Conservation (phyloP, 768 basidiomycete species). For the Trametes coccinea region DNA sequence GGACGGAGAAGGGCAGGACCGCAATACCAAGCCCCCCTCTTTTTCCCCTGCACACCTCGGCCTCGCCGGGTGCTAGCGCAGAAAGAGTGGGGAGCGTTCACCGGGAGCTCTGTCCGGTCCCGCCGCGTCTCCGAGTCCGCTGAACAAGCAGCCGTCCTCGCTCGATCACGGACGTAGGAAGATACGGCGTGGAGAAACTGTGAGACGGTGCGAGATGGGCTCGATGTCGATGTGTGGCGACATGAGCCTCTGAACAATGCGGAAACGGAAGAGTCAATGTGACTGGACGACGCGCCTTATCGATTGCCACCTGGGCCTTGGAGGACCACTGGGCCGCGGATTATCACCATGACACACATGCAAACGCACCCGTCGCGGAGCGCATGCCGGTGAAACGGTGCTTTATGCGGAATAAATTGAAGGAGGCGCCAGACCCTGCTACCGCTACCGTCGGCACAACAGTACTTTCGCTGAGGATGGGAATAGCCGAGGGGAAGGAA, state of each 20-base stretch:
- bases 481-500: neutral
- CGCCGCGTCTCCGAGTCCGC: neutral
- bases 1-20: conserved; percentile 1
- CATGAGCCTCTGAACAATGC: neutral
- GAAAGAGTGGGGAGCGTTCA: neutral
- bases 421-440: conserved; percentile 1
- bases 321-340: neutral
- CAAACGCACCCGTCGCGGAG: neutral
- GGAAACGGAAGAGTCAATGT: neutral
- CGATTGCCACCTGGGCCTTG: conserved; percentile 3
- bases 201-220: neutral
- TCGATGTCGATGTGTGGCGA: conserved; percentile 5
- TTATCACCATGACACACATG: neutral
- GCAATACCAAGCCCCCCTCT: neutral
- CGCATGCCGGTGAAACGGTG: conserved; percentile 9
- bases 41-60: neutral
- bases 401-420: neutral
- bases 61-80: neutral
- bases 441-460: conserved; percentile 3
- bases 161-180: neutral
- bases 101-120: neutral
- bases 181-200: conserved; percentile 5
- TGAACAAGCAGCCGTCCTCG: neutral
- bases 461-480: neutral
- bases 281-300: conserved; percentile 17